Conservation (phyloP, 306 rosid species). For the Vigna reflexopilosa region DNA sequence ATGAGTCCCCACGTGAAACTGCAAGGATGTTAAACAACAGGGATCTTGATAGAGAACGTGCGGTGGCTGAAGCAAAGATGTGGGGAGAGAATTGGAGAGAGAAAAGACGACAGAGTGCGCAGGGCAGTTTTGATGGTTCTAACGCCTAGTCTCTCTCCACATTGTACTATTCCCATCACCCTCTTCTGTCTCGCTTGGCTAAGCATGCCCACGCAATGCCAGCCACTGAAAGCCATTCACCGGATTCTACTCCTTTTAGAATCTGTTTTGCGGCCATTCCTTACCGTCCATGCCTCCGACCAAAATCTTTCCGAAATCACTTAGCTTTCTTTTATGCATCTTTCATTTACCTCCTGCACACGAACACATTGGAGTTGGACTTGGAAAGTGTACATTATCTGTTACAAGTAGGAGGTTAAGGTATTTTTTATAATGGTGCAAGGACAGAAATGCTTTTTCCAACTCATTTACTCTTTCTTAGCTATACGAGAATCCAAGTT, state of each 20-base stretch:
- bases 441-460: slow-evolving; percentile 23
- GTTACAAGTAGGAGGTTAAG: slow-evolving; percentile 39
- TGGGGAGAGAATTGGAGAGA: slow-evolving; percentile 99
- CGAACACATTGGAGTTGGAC: slow-evolving; percentile 35
- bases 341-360: slow-evolving; percentile 26
- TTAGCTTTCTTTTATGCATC: slow-evolving; percentile 27
- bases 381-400: slow-evolving; percentile 57
- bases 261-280: slow-evolving; percentile 1
- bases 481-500: background rate
- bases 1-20: slow-evolving; percentile 84
- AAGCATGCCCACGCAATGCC: too few species aligned
- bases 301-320: slow-evolving; percentile 48
- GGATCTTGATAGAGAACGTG: slow-evolving; percentile 89
- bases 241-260: too few species aligned
- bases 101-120: slow-evolving; percentile 76
- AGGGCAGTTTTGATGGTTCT: slow-evolving; percentile 82
- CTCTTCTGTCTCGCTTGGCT: background rate
- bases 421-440: background rate
- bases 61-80: slow-evolving; percentile 98
- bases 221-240: too few species aligned
- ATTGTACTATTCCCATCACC: slow-evolving; percentile 16
- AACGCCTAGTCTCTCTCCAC: slow-evolving; percentile 53
- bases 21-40: slow-evolving; percentile 75
- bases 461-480: slow-evolving; percentile 6
- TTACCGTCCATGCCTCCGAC: slow-evolving; percentile 42